Percentiles rank a stretch among this genome's conserved stretches.
phyloP scores from a whole-genome alignment of 345 rosid species.

The Toxicodendron radicans region DNA sequence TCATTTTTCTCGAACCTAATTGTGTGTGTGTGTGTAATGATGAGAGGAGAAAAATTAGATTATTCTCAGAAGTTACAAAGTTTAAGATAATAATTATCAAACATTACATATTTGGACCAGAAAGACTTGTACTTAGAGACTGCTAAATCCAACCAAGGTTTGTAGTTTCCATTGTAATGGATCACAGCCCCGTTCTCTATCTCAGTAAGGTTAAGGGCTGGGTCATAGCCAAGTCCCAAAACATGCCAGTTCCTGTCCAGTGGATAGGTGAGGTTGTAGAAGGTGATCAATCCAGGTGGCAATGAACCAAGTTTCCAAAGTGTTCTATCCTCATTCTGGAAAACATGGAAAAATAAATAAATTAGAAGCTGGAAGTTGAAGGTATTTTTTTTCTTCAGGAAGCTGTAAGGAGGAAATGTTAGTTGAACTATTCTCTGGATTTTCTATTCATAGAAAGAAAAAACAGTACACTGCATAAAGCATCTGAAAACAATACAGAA shows the following conservation, averaged over 20 bases:
- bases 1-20: not conserved
- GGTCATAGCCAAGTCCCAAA: slow-evolving; percentile 96
- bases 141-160: slow-evolving; percentile 97
- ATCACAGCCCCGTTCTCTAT: slow-evolving; percentile 85
- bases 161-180: slow-evolving; percentile 96
- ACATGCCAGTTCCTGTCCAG: slow-evolving; percentile 87
- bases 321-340: slow-evolving; percentile 94
- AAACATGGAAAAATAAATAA: slow-evolving; percentile 3
- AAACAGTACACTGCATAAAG: not conserved
- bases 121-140: slow-evolving; percentile 76
- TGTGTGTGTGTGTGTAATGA: not conserved
- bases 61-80: slow-evolving; percentile 60
- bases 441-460: not conserved
- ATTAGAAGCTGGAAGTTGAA: not conserved
- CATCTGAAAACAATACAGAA: not conserved
- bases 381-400: not conserved
- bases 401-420: not conserved
- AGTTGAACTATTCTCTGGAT: not conserved
- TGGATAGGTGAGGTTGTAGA: slow-evolving; percentile 84
- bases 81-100: slow-evolving; percentile 68
- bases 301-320: slow-evolving; percentile 97
- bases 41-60: slow-evolving; percentile 7
- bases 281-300: slow-evolving; percentile 96
- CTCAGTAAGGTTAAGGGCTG: slow-evolving; percentile 90
- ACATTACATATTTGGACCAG: slow-evolving; percentile 82